Conservation (phyloP, 2,329 filamentous ascomycete genomes). For the Aspergillus floridensis region DNA sequence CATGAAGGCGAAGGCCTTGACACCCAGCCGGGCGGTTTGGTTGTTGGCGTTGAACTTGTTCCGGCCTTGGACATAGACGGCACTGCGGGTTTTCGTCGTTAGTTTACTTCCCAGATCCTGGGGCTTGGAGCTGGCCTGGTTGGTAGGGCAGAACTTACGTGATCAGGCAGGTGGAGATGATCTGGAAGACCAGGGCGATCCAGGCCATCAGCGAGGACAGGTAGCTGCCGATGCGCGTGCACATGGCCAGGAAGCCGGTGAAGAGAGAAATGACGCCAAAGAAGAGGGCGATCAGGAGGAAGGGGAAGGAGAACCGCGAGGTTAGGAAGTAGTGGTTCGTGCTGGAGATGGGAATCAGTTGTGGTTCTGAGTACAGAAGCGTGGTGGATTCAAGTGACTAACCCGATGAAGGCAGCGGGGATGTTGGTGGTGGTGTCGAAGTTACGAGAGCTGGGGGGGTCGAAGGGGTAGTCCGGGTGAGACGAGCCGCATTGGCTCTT, state of each 20-base stretch:
- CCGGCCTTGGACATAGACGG: slow-evolving; percentile 59
- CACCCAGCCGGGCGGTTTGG: slow-evolving; percentile 52
- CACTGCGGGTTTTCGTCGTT: slow-evolving; percentile 45
- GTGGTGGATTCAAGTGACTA: slow-evolving; percentile 21
- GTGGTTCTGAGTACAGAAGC: neutral
- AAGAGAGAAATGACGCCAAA: slow-evolving; percentile 57
- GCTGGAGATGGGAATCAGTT: slow-evolving; percentile 32
- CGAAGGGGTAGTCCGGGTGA: slow-evolving; percentile 66
- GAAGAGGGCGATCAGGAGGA: slow-evolving; percentile 80
- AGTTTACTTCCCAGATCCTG: neutral
- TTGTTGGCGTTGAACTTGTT: slow-evolving; percentile 53
- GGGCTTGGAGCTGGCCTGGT: neutral
- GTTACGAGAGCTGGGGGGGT: slow-evolving; percentile 53
- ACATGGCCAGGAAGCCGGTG: slow-evolving; percentile 48
- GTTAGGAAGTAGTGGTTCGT: slow-evolving; percentile 72
- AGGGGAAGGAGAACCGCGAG: slow-evolving; percentile 90
- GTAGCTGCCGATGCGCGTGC: slow-evolving; percentile 51
- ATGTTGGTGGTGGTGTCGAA: slow-evolving; percentile 58
- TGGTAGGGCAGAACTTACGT: slow-evolving; percentile 53
- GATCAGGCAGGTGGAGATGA: slow-evolving; percentile 57
- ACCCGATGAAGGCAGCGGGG: slow-evolving; percentile 55
- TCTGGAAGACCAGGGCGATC: slow-evolving; percentile 59
- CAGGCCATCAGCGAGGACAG: slow-evolving; percentile 53
- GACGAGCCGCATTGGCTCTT: slow-evolving; percentile 63
- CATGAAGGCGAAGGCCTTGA: slow-evolving; percentile 60